These are phyloP conservation scores for Aureobasidium sp. DNA, from an alignment of 2,329 filamentous ascomycete species.

Conservation along the genomic window DNA sequence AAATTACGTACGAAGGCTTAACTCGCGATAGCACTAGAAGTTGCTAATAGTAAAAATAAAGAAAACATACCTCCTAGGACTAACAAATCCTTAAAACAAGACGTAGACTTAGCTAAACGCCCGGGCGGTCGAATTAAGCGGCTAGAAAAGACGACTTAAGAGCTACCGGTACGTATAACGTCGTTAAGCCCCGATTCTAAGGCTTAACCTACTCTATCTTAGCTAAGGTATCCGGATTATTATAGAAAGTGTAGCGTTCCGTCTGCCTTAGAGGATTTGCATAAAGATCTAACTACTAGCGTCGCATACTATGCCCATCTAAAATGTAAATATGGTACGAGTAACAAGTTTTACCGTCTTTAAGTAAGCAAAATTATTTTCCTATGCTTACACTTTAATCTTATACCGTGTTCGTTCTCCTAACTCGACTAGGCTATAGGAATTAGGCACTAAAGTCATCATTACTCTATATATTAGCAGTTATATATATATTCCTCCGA, in stretches of 20 bases:
- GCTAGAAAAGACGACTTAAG: neutral
- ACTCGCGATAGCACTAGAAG: neutral
- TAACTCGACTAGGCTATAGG: neutral
- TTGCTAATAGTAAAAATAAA: neutral
- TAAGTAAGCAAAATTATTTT: neutral
- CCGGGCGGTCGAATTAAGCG: neutral
- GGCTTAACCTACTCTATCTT: neutral
- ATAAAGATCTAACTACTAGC: neutral
- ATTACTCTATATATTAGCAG: neutral
- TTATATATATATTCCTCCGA: neutral
- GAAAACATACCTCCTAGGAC: slow-evolving; percentile 3
- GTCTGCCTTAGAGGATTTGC: neutral
- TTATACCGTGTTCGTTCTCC: neutral
- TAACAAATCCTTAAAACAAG: neutral
- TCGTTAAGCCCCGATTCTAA: neutral
- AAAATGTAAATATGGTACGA: neutral
- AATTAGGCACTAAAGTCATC: neutral
- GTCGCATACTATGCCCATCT: neutral
- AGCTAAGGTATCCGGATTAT: neutral
- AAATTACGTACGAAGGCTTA: neutral
- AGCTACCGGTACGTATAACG: neutral
- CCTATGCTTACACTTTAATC: neutral
- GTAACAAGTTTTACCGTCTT: slow-evolving; percentile 1
- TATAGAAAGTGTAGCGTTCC: neutral
- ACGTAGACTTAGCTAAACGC: neutral